Percentiles rank a stretch among this genome's conserved stretches.
Evolutionary conservation across 1,139 yeast species (phyloP).

Genomic region (Zygosaccharomyces pseudobailii): DNA sequence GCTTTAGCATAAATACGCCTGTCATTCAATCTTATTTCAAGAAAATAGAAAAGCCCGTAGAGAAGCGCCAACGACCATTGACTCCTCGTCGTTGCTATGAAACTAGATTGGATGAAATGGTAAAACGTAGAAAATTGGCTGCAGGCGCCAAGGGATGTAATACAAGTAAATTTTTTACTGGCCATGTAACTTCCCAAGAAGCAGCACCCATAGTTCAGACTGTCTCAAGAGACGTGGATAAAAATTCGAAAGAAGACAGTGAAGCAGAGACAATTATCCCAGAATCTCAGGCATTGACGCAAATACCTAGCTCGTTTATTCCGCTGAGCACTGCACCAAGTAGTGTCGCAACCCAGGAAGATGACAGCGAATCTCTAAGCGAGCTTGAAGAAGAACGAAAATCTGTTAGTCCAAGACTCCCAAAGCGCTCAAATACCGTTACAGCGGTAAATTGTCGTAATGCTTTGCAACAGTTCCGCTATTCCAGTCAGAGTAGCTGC

Average conservation of each 20-base stretch:
- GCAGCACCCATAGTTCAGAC: background rate
- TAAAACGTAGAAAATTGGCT: conserved; percentile 10
- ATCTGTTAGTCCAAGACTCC: conserved; percentile 3
- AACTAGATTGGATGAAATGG: conserved; percentile 8
- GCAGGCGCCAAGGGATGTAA: background rate
- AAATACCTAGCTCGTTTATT: conserved; percentile 35
- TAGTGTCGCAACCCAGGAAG: conserved; percentile 16
- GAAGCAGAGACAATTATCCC: conserved; percentile 26
- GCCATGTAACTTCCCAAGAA: background rate
- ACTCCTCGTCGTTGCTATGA: background rate
- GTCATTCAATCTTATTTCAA: conserved; percentile 19
- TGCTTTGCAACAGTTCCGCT: conserved; percentile 13
- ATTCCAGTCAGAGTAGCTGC: conserved; percentile 6
- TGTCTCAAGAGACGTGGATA: background rate
- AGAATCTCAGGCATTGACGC: conserved; percentile 27
- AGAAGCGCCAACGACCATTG: background rate
- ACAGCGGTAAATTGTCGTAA: background rate
- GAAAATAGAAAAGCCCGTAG: background rate
- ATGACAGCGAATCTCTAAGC: conserved; percentile 11
- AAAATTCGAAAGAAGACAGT: conserved; percentile 8
- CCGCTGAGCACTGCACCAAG: conserved; percentile 24
- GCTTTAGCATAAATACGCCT: background rate
- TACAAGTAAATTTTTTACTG: conserved; percentile 9
- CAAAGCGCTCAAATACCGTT: conserved; percentile 2
- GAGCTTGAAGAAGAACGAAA: conserved; percentile 15